Conservation (phyloP, 83 land plant genomes). For the Picea abies region DNA sequence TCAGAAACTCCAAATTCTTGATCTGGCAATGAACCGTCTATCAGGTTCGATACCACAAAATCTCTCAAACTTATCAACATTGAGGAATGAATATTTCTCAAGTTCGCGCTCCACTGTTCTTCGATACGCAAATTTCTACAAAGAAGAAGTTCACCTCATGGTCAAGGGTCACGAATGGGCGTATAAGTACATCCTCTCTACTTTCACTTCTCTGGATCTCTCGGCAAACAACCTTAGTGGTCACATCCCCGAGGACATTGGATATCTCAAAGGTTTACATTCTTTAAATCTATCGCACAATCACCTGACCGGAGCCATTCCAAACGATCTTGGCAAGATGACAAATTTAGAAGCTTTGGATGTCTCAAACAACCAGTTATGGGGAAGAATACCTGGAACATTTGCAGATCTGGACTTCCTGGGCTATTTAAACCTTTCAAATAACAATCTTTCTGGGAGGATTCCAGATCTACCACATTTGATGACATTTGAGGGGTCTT, state of each 20-base stretch:
- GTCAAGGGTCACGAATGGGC: neutral
- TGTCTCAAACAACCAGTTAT: conserved; percentile 31
- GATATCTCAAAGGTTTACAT: conserved; percentile 16
- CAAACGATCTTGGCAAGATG: conserved; percentile 14
- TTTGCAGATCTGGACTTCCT: neutral
- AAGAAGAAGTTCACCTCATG: neutral
- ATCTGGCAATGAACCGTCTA: neutral
- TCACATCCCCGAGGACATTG: neutral
- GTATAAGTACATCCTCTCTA: neutral
- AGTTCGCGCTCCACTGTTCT: neutral
- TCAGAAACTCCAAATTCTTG: neutral
- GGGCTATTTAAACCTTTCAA: conserved; percentile 32
- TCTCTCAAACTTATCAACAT: neutral
- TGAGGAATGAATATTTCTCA: neutral
- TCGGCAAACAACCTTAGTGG: neutral
- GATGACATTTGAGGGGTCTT: conserved; percentile 18
- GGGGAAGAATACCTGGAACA: conserved; percentile 32
- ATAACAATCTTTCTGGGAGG: conserved; percentile 34
- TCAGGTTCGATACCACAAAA: neutral
- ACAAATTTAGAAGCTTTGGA: conserved; percentile 14
- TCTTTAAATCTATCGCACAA: conserved; percentile 20
- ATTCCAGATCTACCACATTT: conserved; percentile 31
- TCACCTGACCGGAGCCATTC: conserved; percentile 29
- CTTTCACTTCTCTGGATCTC: neutral
- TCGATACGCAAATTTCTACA: neutral